Evolutionary conservation across 2,329 filamentous ascomycete species (phyloP), one percentile per base, ranked within the genome.

Genomic region (Pyricularia pennisetigena): DNA sequence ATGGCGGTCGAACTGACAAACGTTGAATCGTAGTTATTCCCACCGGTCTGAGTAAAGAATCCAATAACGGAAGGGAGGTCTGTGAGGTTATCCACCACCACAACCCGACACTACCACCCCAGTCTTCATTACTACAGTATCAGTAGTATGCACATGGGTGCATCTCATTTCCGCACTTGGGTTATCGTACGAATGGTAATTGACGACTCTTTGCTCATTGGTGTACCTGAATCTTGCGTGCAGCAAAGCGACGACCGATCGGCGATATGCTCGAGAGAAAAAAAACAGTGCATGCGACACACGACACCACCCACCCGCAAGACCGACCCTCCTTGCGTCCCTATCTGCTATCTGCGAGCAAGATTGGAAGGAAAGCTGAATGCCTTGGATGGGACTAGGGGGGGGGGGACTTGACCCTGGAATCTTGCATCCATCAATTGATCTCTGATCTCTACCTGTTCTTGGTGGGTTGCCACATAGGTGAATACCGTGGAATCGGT

Each of bases 151-250:
- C 8, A 32, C 32, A n/a, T 49, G 41, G n/a, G 41, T 8, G 41
- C 41, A 49, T 49, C 41, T 49, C 41, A n/a, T 49, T 49, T 4
- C 41, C 41, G n/a, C n/a, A 49, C 20, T 49, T 49, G 41, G 41
- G 41, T n/a, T n/a, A n/a, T 49, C 41, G 41, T 49, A 16, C 41
- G 20, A 49, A n/a, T 49, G 41, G 41, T 20, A 49, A 20, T 49
- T n/a, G 41, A 10, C 41, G 41, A 49, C 41, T 49, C 41, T 23
- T 35, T 65, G 20, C 29, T n/a, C 30, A 73, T 72, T 73, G 71
- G 72, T 70, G 71, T 72, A 67, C 73, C 70, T 73, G 70, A 69
- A 68, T 70, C 32, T 26, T 71, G 72, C 72, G 71, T 71, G 66
- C 41, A n/a, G 41, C 20, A 70, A 68, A 3, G 8, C 10, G 10